Evolutionary conservation across 108 stramenopile genomes (phyloP), one percentile per base, ranked within the genome.

Genomic region (Pseudonitzschia pungens): DNA sequence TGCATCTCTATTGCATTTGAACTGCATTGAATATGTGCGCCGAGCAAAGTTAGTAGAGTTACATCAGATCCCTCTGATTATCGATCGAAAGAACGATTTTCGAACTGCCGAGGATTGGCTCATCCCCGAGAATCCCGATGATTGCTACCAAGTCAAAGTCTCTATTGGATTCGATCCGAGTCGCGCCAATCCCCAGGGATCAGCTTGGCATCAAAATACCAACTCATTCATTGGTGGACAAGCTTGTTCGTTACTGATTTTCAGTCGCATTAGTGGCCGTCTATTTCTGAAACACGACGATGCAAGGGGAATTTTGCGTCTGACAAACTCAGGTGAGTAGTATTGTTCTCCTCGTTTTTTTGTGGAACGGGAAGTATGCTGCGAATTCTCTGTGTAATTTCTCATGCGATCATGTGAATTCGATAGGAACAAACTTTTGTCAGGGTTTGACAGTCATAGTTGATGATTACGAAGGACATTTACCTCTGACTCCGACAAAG

Each of bases 401-500:
- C 45, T 48, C 16, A 48, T 5, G 6, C 6, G 36, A 48, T 48
- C 18, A 2, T 18, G 1, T 22, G 29, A 8, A 56, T 73, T 29
- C 60, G 71, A 4, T 75, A 48, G 45, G 45, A 18, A 80, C 60
- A 33, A 33, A 62, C 29, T 62, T 40, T 62, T 62, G 60, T 62
- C 74, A 75, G 43, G 85, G 81, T 11, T 51, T 86, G 71, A 81
- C 83, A 4, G 43, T 86, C 24, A 75, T 86, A 10, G 64, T 86
- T n/a, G 82, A 86, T 59, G 85, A 86, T 64, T 42, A 62, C 24
- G 71, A 42, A 44, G 85, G 82, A 7, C 26, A 70, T 31, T 53
- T 86, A 9, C 85, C 85, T 15, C 67, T 86, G 8, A 86, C 76
- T 42, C 85, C 85, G 9, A 83, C 85, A 4, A 86, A 86, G 63